Conservation (phyloP, 306 rosid genomes). For the Prunus fruticosa region DNA sequence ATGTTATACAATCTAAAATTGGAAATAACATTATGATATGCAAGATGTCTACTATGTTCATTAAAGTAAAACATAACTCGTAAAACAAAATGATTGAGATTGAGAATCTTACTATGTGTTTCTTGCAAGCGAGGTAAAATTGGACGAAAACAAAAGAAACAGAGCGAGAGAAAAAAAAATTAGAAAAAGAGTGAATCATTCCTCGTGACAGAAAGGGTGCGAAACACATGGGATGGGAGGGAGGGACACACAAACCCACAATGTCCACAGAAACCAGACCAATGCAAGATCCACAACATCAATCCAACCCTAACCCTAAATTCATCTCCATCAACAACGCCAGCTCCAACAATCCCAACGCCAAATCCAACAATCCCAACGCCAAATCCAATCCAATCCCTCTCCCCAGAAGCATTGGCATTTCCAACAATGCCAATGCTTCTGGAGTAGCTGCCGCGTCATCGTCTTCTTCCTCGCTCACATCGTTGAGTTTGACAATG, state of each 20-base stretch:
- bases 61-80: no score
- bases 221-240: conserved; percentile 35
- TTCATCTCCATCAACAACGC: neutral
- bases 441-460: conserved; percentile 9
- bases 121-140: neutral
- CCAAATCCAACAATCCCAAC: neutral
- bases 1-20: no score
- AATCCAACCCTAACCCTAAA: conserved; percentile 17
- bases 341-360: neutral
- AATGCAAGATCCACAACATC: conserved; percentile 58
- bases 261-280: conserved; percentile 12
- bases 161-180: neutral
- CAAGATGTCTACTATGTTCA: no score
- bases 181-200: neutral
- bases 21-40: no score
- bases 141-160: neutral
- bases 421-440: conserved; percentile 18
- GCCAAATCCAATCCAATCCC: conserved; percentile 18
- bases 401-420: conserved; percentile 2
- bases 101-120: neutral
- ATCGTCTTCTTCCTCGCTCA: conserved; percentile 15
- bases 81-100: no score
- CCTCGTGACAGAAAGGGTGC: conserved; percentile 19
- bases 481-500: conserved; percentile 17
- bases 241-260: neutral